Evolutionary conservation across 352 stramenopile genomes (phyloP).

Genomic region (Globisporangium radiosum): DNA sequence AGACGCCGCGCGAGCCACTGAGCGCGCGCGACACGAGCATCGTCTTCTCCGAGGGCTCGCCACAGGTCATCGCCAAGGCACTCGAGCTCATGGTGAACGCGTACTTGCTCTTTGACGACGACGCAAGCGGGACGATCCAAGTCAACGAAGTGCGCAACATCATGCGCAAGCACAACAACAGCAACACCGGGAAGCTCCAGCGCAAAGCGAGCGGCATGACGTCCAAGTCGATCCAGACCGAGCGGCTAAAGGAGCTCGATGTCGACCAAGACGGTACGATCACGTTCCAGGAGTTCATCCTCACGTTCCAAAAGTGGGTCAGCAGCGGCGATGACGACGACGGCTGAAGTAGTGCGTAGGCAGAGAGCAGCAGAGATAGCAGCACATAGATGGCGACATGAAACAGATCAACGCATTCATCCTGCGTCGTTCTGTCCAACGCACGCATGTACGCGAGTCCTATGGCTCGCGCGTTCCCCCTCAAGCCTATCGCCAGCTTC

Average conservation of each 20-base stretch:
- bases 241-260: slow-evolving; percentile 86
- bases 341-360: slow-evolving; percentile 1
- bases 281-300: slow-evolving; percentile 87
- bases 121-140: slow-evolving; percentile 78
- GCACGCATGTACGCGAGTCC: too few species aligned
- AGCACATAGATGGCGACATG: too few species aligned
- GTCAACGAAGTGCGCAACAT: slow-evolving; percentile 59
- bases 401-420: background rate
- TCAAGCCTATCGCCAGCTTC: too few species aligned
- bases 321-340: slow-evolving; percentile 45
- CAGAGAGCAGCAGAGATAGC: background rate
- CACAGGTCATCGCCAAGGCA: slow-evolving; percentile 55
- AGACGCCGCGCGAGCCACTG: slow-evolving; percentile 4
- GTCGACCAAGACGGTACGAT: slow-evolving; percentile 83
- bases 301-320: slow-evolving; percentile 86
- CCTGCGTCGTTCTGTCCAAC: background rate
- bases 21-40: slow-evolving; percentile 16
- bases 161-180: slow-evolving; percentile 46
- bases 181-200: slow-evolving; percentile 32
- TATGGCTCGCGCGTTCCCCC: too few species aligned
- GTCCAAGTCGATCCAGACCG: slow-evolving; percentile 50
- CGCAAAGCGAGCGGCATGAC: slow-evolving; percentile 50
- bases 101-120: slow-evolving; percentile 83
- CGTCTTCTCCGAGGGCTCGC: slow-evolving; percentile 19
- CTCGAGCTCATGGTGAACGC: slow-evolving; percentile 81